Evolutionary conservation across 805 yeast species (phyloP).

Genomic region (Kodamaea neixiangensis): DNA sequence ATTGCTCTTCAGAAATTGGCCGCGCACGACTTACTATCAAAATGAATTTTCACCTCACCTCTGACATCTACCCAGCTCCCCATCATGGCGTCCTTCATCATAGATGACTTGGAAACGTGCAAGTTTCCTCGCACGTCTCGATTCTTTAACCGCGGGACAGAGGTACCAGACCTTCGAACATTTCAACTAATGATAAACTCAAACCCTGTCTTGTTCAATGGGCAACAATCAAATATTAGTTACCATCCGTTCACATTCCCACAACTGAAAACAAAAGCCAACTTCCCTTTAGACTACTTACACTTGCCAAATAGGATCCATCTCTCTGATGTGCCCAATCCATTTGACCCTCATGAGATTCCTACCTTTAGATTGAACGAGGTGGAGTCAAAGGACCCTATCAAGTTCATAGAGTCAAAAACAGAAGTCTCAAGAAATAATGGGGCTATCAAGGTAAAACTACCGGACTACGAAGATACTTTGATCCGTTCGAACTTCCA

Average conservation of each 20-base stretch:
- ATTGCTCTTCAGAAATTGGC: not conserved
- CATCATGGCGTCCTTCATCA: conserved; percentile 1
- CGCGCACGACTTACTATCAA: conserved; percentile 8
- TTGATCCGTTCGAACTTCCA: conserved; percentile 24
- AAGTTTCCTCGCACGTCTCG: conserved; percentile 28
- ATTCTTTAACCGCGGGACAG: conserved; percentile 22
- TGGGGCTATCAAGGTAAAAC: conserved; percentile 77
- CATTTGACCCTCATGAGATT: conserved; percentile 21
- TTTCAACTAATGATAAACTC: conserved; percentile 18
- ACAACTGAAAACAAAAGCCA: conserved; percentile 45
- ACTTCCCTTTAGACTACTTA: conserved; percentile 45
- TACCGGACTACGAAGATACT: conserved; percentile 45
- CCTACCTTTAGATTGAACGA: conserved; percentile 61
- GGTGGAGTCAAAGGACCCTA: conserved; percentile 59
- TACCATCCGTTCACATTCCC: conserved; percentile 50
- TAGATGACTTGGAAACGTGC: conserved; percentile 13
- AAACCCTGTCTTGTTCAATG: conserved; percentile 22
- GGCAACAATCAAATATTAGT: conserved; percentile 28
- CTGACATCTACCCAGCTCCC: not conserved
- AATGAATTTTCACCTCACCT: conserved; percentile 4
- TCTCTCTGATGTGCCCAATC: conserved; percentile 15
- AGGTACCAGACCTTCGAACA: conserved; percentile 26
- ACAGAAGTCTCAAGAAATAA: conserved; percentile 52
- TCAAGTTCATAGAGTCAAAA: conserved; percentile 58
- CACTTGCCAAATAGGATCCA: conserved; percentile 33